phyloP scores from a whole-genome alignment of 192 early-diverging fungal genomes.

The Diversispora epigaea region DNA sequence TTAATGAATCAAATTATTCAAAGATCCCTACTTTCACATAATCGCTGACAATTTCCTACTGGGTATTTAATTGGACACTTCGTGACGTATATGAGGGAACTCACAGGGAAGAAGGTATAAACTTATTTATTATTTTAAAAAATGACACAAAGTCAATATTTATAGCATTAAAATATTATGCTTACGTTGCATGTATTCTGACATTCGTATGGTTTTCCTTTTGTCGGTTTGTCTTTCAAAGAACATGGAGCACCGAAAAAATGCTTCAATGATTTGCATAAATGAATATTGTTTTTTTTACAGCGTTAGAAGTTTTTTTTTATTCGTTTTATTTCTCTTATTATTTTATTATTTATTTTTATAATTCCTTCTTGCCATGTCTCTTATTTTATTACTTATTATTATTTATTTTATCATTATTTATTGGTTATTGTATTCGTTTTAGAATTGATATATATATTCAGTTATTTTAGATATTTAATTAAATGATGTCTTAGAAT shows the following conservation, averaged over 20 bases:
- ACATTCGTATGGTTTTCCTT: conserved; percentile 12
- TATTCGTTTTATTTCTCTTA: too few relatives aligned
- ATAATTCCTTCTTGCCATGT: too few relatives aligned
- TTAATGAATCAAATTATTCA: too few relatives aligned
- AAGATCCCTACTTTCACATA: conserved; percentile 16
- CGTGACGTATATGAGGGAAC: conserved; percentile 24
- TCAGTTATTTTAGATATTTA: too few relatives aligned
- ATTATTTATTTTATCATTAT: too few relatives aligned
- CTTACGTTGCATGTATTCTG: conserved; percentile 26
- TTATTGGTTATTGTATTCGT: too few relatives aligned
- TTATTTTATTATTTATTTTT: too few relatives aligned
- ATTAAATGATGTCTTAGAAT: too few relatives aligned
- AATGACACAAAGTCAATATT: neutral
- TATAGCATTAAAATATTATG: neutral
- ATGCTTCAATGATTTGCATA: conserved; percentile 35
- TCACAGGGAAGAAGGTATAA: conserved; percentile 25
- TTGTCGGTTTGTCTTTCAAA: conserved; percentile 12
- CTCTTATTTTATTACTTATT: too few relatives aligned
- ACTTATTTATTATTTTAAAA: neutral
- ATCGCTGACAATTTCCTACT: conserved; percentile 6
- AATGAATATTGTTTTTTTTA: conserved; percentile 29
- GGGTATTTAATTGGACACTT: conserved; percentile 30
- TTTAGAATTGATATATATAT: too few relatives aligned
- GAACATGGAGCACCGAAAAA: conserved; percentile 40
- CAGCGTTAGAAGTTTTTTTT: too few relatives aligned